Conservation (phyloP, 495 filamentous ascomycete genomes). For the Friedmanniomyces endolithicus region DNA sequence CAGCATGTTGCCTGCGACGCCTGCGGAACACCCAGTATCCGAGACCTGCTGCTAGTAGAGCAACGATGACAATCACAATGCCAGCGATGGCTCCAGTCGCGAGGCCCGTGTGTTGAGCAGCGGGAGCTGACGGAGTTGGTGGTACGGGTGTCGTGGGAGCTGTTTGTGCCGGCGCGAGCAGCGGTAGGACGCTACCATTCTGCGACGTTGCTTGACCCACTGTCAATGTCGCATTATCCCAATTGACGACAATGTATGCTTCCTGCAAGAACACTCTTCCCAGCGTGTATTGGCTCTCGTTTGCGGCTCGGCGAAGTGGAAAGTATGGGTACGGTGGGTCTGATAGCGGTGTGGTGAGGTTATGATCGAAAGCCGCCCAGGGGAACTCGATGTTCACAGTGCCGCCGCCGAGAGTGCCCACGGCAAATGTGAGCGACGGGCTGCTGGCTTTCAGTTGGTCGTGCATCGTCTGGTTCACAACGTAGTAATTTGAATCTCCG, state of each 20-base stretch:
- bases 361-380: constrained; percentile 25
- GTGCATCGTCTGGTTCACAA: constrained; percentile 27
- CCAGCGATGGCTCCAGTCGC: not conserved
- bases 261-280: constrained; percentile 31
- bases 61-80: constrained; percentile 8
- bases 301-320: constrained; percentile 23
- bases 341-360: constrained; percentile 11
- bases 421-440: constrained; percentile 26
- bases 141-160: not conserved
- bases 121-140: not conserved
- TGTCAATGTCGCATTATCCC: constrained; percentile 24
- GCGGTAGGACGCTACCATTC: not conserved
- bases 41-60: not conserved
- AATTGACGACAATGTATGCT: constrained; percentile 29
- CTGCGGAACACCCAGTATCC: not conserved
- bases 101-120: not conserved
- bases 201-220: constrained; percentile 16
- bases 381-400: constrained; percentile 25
- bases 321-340: constrained; percentile 24
- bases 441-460: constrained; percentile 19
- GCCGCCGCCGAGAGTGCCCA: constrained; percentile 9
- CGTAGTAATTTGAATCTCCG: constrained; percentile 22
- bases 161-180: constrained; percentile 1
- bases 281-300: constrained; percentile 21
- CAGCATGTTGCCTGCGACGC: not conserved